A percentile compares a stretch with the other conserved stretches of the same genome.
phyloP scores from a whole-genome alignment of 345 rosid species.

The Rhodamnia argentea region DNA sequence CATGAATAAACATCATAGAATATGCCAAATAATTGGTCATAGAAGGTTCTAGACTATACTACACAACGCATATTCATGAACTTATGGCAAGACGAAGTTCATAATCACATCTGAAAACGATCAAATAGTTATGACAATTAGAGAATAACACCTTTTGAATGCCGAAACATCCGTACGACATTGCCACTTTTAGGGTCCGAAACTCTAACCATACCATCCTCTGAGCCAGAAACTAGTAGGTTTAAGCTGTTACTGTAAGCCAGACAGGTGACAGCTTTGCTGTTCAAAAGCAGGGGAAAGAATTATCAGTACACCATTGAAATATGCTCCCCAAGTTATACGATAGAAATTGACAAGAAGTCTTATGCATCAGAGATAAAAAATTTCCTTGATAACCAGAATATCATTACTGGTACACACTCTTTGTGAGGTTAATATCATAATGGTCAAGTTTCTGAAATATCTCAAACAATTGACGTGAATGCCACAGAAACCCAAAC shows the following conservation, averaged over 20 bases:
- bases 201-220: slow-evolving; percentile 64
- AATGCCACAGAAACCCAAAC: background rate
- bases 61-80: background rate
- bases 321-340: background rate
- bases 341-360: background rate
- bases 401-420: background rate
- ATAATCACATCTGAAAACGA: background rate
- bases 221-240: slow-evolving; percentile 67
- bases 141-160: slow-evolving; percentile 48
- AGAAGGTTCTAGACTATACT: background rate
- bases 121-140: background rate
- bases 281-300: slow-evolving; percentile 15
- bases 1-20: background rate
- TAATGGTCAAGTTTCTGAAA: background rate
- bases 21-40: background rate
- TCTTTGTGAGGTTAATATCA: background rate
- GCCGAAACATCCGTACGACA: slow-evolving; percentile 41
- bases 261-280: slow-evolving; percentile 68
- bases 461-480: background rate
- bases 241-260: slow-evolving; percentile 44
- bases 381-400: background rate
- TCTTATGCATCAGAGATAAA: background rate
- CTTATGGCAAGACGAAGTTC: background rate
- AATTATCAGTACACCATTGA: background rate
- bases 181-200: slow-evolving; percentile 45